Evolutionary conservation across 768 basidiomycete species (phyloP).

Genomic region (Boletus subcaerulescens): DNA sequence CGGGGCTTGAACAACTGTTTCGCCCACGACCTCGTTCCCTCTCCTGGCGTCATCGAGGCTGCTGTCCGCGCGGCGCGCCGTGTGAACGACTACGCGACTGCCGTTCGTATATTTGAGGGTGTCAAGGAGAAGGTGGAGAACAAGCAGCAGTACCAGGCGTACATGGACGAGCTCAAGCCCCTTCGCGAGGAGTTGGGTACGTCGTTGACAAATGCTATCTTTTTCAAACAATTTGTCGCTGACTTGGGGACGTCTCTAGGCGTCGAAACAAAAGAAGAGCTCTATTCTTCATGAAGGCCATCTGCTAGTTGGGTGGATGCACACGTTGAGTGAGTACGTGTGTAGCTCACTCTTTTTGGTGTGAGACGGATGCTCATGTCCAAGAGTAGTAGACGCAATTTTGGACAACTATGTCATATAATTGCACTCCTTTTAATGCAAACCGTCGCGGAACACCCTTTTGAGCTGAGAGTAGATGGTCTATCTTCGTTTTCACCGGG

Average conservation of each 20-base stretch:
- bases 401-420: slow-evolving; percentile 20
- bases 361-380: not conserved
- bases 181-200: slow-evolving; percentile 90
- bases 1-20: slow-evolving; percentile 99
- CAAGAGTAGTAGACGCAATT: slow-evolving; percentile 25
- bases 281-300: slow-evolving; percentile 46
- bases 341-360: not conserved
- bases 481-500: not conserved
- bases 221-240: not conserved
- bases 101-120: slow-evolving; percentile 94
- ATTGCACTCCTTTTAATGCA: slow-evolving; percentile 19
- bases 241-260: slow-evolving; percentile 35
- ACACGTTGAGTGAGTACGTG: slow-evolving; percentile 17
- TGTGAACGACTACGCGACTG: slow-evolving; percentile 96
- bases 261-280: slow-evolving; percentile 60
- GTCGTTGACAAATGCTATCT: slow-evolving; percentile 9
- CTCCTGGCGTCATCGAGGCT: slow-evolving; percentile 79
- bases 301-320: slow-evolving; percentile 8
- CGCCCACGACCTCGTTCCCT: slow-evolving; percentile 94
- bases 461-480: not conserved
- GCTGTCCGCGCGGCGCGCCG: slow-evolving; percentile 84
- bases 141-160: slow-evolving; percentile 89
- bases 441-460: slow-evolving; percentile 5
- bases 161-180: slow-evolving; percentile 86
- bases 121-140: slow-evolving; percentile 98